A percentile compares a stretch with the other conserved stretches of the same genome.
Conservation (phyloP, 2,329 filamentous ascomycete genomes). For the Arthrobotrys pseudoclavata region DNA sequence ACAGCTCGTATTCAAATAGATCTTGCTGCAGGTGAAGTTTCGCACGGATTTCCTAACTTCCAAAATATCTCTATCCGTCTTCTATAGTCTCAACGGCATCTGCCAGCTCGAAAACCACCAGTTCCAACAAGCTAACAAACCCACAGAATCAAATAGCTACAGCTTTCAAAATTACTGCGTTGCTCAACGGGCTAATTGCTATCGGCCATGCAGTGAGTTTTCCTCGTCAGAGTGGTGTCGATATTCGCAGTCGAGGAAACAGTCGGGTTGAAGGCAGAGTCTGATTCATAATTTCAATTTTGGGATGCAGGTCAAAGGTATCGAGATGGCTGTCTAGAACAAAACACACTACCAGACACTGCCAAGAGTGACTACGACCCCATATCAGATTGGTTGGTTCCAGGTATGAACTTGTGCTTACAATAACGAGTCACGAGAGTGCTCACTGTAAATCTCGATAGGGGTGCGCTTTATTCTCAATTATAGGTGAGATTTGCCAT, state of each 20-base stretch:
- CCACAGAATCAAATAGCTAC: constrained; percentile 17
- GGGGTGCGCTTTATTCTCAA: constrained; percentile 39
- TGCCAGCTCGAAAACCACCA: background rate
- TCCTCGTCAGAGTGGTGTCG: background rate
- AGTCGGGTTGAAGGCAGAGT: background rate
- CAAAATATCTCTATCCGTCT: background rate
- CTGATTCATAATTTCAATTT: background rate
- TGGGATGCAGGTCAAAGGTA: constrained; percentile 27
- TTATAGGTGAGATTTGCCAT: constrained; percentile 17
- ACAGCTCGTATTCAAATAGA: constrained; percentile 7
- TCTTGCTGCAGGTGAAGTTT: background rate
- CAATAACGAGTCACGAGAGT: background rate
- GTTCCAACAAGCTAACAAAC: background rate
- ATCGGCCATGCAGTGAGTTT: constrained; percentile 34
- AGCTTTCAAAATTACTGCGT: constrained; percentile 28
- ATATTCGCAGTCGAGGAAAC: background rate
- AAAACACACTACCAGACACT: constrained; percentile 24
- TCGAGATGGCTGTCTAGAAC: constrained; percentile 27
- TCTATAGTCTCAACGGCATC: background rate
- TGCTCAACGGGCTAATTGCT: constrained; percentile 41
- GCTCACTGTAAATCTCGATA: background rate
- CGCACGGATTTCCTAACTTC: background rate
- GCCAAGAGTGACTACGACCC: constrained; percentile 30
- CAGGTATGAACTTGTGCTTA: constrained; percentile 6
- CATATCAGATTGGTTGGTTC: constrained; percentile 45